Conservation (phyloP, 768 basidiomycete genomes). For the Zangia roseola region DNA sequence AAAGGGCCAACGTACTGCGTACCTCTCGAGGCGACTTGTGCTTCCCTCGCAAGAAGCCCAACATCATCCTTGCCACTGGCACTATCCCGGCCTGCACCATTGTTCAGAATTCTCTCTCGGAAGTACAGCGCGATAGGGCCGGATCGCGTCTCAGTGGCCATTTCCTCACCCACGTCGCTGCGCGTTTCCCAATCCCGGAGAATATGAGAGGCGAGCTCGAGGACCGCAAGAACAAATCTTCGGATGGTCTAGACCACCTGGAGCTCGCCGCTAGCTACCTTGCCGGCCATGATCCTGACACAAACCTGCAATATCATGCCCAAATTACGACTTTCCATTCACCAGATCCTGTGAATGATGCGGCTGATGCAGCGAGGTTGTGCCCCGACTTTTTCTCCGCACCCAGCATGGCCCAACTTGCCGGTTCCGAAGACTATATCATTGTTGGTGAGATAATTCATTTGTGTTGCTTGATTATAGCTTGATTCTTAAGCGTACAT, state of each 20-base stretch:
- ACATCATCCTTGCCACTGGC: constrained; percentile 22
- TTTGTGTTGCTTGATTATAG: too few species aligned
- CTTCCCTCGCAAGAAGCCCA: constrained; percentile 11
- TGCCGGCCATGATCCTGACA: constrained; percentile 4
- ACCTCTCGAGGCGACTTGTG: constrained; percentile 17
- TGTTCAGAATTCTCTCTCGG: constrained; percentile 14
- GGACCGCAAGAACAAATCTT: too few species aligned
- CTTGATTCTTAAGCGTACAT: neutral
- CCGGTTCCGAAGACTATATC: constrained; percentile 5
- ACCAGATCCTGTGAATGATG: constrained; percentile 4
- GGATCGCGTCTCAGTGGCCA: constrained; percentile 17
- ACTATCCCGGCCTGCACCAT: constrained; percentile 20
- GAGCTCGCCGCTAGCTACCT: constrained; percentile 7
- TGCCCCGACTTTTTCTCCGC: constrained; percentile 17
- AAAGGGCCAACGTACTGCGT: constrained; percentile 7
- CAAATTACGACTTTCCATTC: constrained; percentile 12
- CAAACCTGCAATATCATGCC: constrained; percentile 7
- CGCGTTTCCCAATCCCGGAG: constrained; percentile 7
- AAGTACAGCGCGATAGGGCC: constrained; percentile 11
- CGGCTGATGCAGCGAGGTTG: constrained; percentile 12
- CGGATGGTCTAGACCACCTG: too few species aligned
- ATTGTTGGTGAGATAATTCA: constrained; percentile 1
- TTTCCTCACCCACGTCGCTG: constrained; percentile 10
- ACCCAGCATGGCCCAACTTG: constrained; percentile 12
- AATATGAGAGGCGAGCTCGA: too few species aligned